A percentile compares a stretch with the other conserved stretches of the same genome.
Conservation (phyloP, 2,329 filamentous ascomycete species). For the Ramichloridium luteum region DNA sequence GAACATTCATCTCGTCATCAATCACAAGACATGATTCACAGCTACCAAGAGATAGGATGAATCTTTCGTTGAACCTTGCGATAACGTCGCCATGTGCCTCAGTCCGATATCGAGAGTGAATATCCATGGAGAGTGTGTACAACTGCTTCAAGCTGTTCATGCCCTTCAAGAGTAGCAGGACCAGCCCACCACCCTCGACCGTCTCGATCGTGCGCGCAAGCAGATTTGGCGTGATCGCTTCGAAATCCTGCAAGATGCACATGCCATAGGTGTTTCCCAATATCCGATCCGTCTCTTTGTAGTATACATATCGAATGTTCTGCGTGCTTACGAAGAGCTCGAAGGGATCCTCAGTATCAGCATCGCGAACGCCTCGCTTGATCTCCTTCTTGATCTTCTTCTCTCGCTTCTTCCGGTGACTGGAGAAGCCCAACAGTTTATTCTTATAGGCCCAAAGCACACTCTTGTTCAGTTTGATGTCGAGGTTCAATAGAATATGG, state of each 20-base stretch:
- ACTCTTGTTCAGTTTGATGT: constrained; percentile 90
- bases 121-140: constrained; percentile 94
- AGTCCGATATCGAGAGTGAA: constrained; percentile 90
- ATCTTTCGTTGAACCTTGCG: constrained; percentile 93
- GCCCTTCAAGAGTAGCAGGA: constrained; percentile 81
- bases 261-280: constrained; percentile 96
- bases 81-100: constrained; percentile 93
- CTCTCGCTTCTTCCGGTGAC: constrained; percentile 95
- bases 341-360: constrained; percentile 88
- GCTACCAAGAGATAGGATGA: constrained; percentile 87
- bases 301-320: constrained; percentile 97
- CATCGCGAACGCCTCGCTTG: constrained; percentile 83
- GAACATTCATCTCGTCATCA: constrained; percentile 92
- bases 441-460: constrained; percentile 99
- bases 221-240: constrained; percentile 93
- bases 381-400: constrained; percentile 98
- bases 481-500: constrained; percentile 80
- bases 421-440: constrained; percentile 86
- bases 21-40: constrained; percentile 92
- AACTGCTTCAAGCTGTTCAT: constrained; percentile 97
- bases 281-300: constrained; percentile 99
- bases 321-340: constrained; percentile 93
- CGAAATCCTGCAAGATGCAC: constrained; percentile 97
- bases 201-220: constrained; percentile 92
- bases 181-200: constrained; percentile 87